These are phyloP conservation scores for Sphagnum tenellum DNA, from an alignment of 225 moss, liverwort and hornwort genomes.

Conservation along the genomic window DNA sequence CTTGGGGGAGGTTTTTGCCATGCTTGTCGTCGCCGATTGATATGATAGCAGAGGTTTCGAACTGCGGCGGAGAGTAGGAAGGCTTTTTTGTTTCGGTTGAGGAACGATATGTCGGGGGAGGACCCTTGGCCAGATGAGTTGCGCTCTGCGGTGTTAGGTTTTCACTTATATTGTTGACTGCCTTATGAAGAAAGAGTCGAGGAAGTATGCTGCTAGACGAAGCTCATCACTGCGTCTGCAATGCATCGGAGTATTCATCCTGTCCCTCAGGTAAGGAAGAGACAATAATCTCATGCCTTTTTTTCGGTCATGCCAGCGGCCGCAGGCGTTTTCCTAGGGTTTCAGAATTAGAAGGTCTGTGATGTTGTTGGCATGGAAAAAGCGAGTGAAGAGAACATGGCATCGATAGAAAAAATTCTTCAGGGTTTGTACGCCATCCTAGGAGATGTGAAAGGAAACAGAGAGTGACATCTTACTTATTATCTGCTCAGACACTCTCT, in stretches of 20 bases:
- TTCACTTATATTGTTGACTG: no score
- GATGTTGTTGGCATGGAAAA: background rate
- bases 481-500: background rate
- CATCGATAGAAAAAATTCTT: background rate
- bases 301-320: background rate
- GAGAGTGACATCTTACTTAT: background rate
- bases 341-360: background rate
- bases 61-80: no score
- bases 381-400: background rate
- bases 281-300: background rate
- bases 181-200: conserved; percentile 12
- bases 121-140: no score
- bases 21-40: no score
- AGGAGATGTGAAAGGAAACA: background rate
- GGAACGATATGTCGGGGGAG: no score
- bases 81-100: no score
- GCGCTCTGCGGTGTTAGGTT: no score
- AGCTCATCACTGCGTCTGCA: conserved; percentile 74
- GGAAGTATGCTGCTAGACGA: conserved; percentile 63
- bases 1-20: no score
- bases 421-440: background rate
- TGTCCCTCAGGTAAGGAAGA: conserved; percentile 27
- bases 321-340: background rate
- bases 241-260: conserved; percentile 84
- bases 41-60: no score